phyloP scores from a whole-genome alignment of 1,139 yeast genomes.

The Protomyces pachydermus region DNA sequence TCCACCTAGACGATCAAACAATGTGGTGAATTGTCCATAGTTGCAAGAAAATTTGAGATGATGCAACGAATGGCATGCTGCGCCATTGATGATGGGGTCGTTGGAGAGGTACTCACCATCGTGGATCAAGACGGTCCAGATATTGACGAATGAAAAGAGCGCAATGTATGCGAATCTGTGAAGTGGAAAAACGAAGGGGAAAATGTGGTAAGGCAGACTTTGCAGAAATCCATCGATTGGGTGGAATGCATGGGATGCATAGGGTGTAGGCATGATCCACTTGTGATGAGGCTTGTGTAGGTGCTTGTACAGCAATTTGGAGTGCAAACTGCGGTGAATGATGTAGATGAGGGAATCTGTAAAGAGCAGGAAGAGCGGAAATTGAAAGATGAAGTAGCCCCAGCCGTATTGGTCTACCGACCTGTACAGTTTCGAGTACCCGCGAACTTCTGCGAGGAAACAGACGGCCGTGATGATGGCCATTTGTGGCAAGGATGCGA shows the following conservation, averaged over 20 bases:
- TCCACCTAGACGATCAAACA: conserved; percentile 95
- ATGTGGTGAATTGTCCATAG: conserved; percentile 95
- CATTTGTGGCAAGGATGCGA: conserved; percentile 81
- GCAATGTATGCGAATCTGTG: conserved; percentile 77
- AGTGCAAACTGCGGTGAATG: conserved; percentile 87
- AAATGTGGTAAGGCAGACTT: conserved; percentile 82
- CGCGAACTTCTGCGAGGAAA: conserved; percentile 76
- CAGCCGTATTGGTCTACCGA: conserved; percentile 62
- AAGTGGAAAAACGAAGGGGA: conserved; percentile 77
- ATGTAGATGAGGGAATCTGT: conserved; percentile 90
- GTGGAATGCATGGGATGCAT: conserved; percentile 97
- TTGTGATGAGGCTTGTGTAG: conserved; percentile 99
- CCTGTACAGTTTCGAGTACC: conserved; percentile 73
- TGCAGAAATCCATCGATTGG: conserved; percentile 81
- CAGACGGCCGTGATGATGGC: conserved; percentile 82
- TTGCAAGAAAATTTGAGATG: conserved; percentile 94
- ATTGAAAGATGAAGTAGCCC: conserved; percentile 58
- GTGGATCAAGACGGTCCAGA: conserved; percentile 98
- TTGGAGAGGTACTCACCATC: conserved; percentile 93
- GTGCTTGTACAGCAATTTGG: conserved; percentile 77
- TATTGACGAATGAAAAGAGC: conserved; percentile 82
- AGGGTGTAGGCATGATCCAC: conserved; percentile 98
- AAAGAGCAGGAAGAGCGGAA: conserved; percentile 76
- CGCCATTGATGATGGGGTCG: conserved; percentile 91
- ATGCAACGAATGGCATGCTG: conserved; percentile 97